These are phyloP conservation scores for Teratosphaeria zuluensis DNA, from an alignment of 2,329 filamentous ascomycete species.

Conservation along the genomic window DNA sequence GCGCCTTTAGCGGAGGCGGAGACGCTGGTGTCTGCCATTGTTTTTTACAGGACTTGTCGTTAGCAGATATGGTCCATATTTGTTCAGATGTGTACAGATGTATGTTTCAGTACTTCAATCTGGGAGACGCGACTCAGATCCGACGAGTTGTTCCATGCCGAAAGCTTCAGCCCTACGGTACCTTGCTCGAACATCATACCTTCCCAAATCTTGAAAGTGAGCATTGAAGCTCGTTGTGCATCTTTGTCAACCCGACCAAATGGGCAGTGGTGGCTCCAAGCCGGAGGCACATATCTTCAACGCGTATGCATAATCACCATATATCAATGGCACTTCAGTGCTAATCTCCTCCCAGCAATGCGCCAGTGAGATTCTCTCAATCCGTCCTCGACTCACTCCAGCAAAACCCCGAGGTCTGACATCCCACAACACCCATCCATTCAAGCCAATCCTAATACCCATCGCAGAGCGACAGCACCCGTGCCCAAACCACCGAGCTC, in stretches of 20 bases:
- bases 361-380: slow-evolving; percentile 64
- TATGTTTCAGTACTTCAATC: no score
- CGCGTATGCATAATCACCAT: slow-evolving; percentile 38
- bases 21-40: slow-evolving; percentile 21
- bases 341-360: slow-evolving; percentile 36
- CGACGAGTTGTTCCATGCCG: not conserved
- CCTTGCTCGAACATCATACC: not conserved
- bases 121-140: no score
- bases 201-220: not conserved
- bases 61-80: not conserved
- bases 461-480: slow-evolving; percentile 76
- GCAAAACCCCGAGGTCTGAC: slow-evolving; percentile 68
- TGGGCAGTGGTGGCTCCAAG: slow-evolving; percentile 56
- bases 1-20: slow-evolving; percentile 57
- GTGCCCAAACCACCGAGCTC: slow-evolving; percentile 72
- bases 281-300: slow-evolving; percentile 54
- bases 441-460: slow-evolving; percentile 2
- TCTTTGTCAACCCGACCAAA: slow-evolving; percentile 21
- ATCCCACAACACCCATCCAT: not conserved
- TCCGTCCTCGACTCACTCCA: slow-evolving; percentile 76
- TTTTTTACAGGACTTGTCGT: not conserved
- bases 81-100: not conserved
- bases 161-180: not conserved
- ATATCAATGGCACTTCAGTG: not conserved
- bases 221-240: not conserved